Evolutionary conservation across 495 filamentous ascomycete genomes (phyloP).

Genomic region (Lophiostoma macrostomum): DNA sequence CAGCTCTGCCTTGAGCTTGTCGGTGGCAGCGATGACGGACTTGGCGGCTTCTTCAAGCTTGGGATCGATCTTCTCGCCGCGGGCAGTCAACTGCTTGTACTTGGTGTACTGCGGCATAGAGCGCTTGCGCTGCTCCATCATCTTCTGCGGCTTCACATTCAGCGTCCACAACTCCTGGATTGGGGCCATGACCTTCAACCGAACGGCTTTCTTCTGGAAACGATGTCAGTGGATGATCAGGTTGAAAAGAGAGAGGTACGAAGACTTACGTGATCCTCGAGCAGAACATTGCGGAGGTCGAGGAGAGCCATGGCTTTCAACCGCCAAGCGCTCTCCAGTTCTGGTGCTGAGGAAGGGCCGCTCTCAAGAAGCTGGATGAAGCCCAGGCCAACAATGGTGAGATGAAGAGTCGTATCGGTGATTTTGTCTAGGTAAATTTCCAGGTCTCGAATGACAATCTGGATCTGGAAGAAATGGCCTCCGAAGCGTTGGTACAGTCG

Average conservation of each 20-base stretch:
- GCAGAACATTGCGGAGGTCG: slow-evolving; percentile 71
- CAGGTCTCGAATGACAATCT: slow-evolving; percentile 86
- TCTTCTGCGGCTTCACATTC: slow-evolving; percentile 67
- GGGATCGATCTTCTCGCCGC: slow-evolving; percentile 76
- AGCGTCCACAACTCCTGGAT: slow-evolving; percentile 77
- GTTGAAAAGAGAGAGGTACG: neutral
- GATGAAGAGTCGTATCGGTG: slow-evolving; percentile 66
- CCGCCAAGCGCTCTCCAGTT: slow-evolving; percentile 89
- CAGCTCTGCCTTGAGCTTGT: slow-evolving; percentile 86
- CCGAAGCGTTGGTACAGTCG: slow-evolving; percentile 72
- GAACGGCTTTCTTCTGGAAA: slow-evolving; percentile 65
- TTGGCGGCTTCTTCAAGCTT: slow-evolving; percentile 78
- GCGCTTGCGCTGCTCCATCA: slow-evolving; percentile 91
- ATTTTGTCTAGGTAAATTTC: slow-evolving; percentile 77
- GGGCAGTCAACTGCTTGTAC: slow-evolving; percentile 70
- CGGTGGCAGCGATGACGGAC: slow-evolving; percentile 84
- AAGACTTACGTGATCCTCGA: slow-evolving; percentile 80
- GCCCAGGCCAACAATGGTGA: slow-evolving; percentile 64
- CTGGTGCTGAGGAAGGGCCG: slow-evolving; percentile 61
- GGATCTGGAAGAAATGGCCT: slow-evolving; percentile 83
- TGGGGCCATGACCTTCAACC: slow-evolving; percentile 80
- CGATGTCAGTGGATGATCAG: slow-evolving; percentile 8
- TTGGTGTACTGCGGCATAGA: slow-evolving; percentile 83
- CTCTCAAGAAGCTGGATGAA: slow-evolving; percentile 66
- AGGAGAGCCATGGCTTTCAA: slow-evolving; percentile 75